Conservation (phyloP, 805 yeast genomes). For the Cephaloascus albidus region DNA sequence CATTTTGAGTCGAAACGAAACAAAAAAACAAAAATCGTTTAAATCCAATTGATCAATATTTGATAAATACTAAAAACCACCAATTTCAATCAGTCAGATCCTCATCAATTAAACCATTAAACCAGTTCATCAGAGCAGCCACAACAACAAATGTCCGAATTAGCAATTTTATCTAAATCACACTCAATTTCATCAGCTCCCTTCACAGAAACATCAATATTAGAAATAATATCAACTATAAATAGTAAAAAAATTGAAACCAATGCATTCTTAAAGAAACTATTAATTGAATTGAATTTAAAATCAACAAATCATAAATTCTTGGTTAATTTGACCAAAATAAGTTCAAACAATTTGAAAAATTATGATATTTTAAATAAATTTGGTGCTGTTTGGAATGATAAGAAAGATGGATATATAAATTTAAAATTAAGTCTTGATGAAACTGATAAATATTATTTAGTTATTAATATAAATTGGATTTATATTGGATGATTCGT, state of each 20-base stretch:
- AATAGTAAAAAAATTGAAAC: constrained; percentile 2
- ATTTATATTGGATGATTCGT: not conserved
- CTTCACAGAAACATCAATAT: not conserved
- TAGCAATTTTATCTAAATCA: not conserved
- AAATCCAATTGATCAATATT: no score
- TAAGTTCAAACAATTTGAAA: constrained; percentile 13
- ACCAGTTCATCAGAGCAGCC: no score
- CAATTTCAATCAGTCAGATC: no score
- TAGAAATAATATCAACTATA: not conserved
- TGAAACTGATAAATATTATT: constrained; percentile 1
- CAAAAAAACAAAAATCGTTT: no score
- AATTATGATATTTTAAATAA: constrained; percentile 20
- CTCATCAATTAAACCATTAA: no score
- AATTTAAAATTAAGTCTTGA: constrained; percentile 18
- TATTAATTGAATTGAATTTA: constrained; percentile 24
- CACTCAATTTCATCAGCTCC: not conserved
- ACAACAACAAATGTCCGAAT: not conserved
- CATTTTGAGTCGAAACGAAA: no score
- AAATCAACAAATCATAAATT: constrained; percentile 51
- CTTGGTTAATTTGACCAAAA: constrained; percentile 32
- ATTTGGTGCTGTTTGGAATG: constrained; percentile 51
- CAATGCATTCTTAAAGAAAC: constrained; percentile 15
- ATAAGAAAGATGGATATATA: constrained; percentile 43
- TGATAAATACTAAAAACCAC: no score
- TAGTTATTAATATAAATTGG: not conserved